Evolutionary conservation across 2,329 filamentous ascomycete species (phyloP), one percentile per base, ranked within the genome.

Genomic region (Fusarium nematophilum): DNA sequence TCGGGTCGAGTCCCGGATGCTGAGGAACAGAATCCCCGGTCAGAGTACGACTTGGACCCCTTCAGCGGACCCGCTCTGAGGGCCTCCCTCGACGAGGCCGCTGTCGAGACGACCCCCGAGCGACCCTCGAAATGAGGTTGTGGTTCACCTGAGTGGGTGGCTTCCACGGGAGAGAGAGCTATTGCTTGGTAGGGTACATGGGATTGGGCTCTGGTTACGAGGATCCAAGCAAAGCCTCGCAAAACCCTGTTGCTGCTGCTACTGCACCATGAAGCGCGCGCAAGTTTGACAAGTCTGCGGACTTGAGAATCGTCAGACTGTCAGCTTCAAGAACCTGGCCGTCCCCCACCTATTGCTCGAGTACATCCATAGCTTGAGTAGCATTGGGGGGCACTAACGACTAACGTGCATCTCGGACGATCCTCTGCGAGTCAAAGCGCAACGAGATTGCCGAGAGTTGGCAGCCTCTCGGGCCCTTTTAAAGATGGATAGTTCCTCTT

Each of bases 391-490:
- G 26, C 26, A n/a, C n/a, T n/a, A n/a, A n/a, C n/a, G n/a, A 25
- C 26, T 18, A 38, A 49, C 26, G 29, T 42, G 46, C 46, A 39
- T 49, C 46, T 39, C 45, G 34, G 34, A 48, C 30, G 42, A 57
- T 56, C 30, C 27, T 29, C 52, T 58, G 42, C 53, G 18, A 49
- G 57, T 59, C 57, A 54, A 59, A 59, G 57, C 57, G 57, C 48
- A 59, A 18, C 38, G 26, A 59, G 57, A 59, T 59, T 59, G 45
- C 48, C 54, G 57, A 59, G 49, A 59, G 26, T 37, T 48, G 29
- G 31, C 44, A 43, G 15, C 17, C 40, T 36, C 33, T 34, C 51
- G 37, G 47, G 23, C 26, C 33, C 34, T 34, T 8, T 10, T 9
- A 59, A 58, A 53, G 34, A 53, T 38, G n/a, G 25, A 52, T n/a